Base-by-base conservation (phyloP, 2,329 filamentous ascomycete genomes). In the Penicillium expansum region DNA sequence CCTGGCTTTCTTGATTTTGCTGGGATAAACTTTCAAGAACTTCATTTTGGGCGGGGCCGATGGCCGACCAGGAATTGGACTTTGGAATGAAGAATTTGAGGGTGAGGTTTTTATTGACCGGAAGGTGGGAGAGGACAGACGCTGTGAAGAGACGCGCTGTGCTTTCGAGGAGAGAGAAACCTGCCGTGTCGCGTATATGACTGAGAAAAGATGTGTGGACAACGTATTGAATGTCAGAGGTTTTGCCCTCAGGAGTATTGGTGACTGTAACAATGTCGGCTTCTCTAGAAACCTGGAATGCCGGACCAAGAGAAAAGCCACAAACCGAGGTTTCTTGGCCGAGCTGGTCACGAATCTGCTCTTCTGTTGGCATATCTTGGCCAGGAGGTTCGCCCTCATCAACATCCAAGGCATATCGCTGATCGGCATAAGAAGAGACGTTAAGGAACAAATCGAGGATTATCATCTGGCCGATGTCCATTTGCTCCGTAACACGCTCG, bases 11-110 rank as follows among this genome's bases (percentile, higher is more conserved):
- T 48, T 27, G n/a, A 32, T 41, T 56, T 37, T 45, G 45, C 11
- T 52, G 47, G 48, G 55, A 54, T 54, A 50, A 8, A 49, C 7
- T 29, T 22, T 27, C 16, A 16, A 58, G 47, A 38, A 44, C 54
- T 16, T 55, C 22, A 20, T 24, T 29, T 37, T 64, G 44, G 29
- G 56, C 62, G 18, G 56, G 45, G n/a, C 24, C 13, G 38, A 63
- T 60, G n/a, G 59, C 49, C 5, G 55, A 44, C 59, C 53, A 63
- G 38, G 55, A 44, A 57, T 38, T n/a, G 24, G 55, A 57, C n/a
- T 54, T 33, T 53, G 51, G 59, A 37, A 63, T 64, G 22, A 41
- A 43, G 47, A 64, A 64, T 43, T 59, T 48, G 18, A 64, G 47
- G 24, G 43, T 45, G 14, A 64, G 27, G 5, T 55, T 55, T 48